These are phyloP conservation scores for Silene uniflora DNA, from an alignment of 148 eudicot genomes.

Conservation along the genomic window DNA sequence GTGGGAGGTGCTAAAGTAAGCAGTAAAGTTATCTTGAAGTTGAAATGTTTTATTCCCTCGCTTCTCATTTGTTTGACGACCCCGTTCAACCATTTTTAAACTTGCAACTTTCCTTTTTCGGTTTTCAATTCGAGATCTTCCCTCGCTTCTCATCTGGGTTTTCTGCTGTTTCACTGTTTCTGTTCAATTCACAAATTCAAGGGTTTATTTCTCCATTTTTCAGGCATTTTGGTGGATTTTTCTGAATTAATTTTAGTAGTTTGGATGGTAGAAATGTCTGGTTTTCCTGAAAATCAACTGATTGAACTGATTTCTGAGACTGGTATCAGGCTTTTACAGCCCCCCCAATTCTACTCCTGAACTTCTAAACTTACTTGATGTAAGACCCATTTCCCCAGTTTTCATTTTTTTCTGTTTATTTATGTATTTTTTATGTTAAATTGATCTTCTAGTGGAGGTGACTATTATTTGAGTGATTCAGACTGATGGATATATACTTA, in stretches of 20 bases:
- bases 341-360: conserved; percentile 24
- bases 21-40: too few relatives aligned
- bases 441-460: background rate
- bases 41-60: background rate
- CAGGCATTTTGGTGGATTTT: conserved; percentile 6
- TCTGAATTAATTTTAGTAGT: background rate
- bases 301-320: conserved; percentile 30
- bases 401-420: background rate
- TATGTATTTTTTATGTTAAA: background rate
- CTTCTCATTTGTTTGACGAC: background rate
- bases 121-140: too few relatives aligned
- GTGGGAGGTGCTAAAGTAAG: too few relatives aligned
- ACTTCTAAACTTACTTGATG: conserved; percentile 35
- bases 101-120: too few relatives aligned
- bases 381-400: conserved; percentile 17
- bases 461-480: background rate
- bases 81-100: background rate
- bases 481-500: background rate
- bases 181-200: background rate
- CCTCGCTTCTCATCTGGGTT: background rate
- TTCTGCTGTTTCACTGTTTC: background rate
- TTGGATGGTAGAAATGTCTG: conserved; percentile 4
- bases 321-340: conserved; percentile 23
- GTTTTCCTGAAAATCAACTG: conserved; percentile 21
- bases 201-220: background rate